Percentiles rank a stretch among this genome's conserved stretches.
These are phyloP conservation scores for Tuctoria greenei DNA, from an alignment of 176 grass and related monocot genomes.

Conservation along the genomic window DNA sequence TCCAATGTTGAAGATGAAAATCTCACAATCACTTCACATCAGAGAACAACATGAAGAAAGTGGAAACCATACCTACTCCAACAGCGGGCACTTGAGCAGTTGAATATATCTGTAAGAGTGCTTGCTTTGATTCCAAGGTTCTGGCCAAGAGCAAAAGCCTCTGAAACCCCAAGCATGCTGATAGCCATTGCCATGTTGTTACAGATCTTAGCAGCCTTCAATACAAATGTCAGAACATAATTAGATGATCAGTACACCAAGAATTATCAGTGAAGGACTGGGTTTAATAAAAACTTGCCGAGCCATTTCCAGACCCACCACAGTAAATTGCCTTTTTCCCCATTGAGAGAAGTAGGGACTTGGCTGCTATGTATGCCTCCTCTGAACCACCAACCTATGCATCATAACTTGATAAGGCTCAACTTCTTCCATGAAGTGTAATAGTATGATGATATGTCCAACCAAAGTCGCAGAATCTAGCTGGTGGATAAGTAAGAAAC, in stretches of 20 bases:
- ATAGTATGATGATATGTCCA: neutral
- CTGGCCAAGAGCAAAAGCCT: slow-evolving; percentile 93
- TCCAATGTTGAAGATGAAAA: neutral
- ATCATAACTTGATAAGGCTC: slow-evolving; percentile 32
- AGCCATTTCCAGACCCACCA: slow-evolving; percentile 83
- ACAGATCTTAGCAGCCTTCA: slow-evolving; percentile 92
- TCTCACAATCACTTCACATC: neutral
- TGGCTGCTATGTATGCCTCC: slow-evolving; percentile 78
- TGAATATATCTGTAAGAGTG: slow-evolving; percentile 82
- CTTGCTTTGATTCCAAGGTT: slow-evolving; percentile 80
- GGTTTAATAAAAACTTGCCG: slow-evolving; percentile 52
- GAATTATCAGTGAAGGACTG: neutral
- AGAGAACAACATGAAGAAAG: slow-evolving; percentile 1
- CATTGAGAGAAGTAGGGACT: slow-evolving; percentile 81
- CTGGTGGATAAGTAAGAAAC: neutral
- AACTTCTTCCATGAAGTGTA: slow-evolving; percentile 9
- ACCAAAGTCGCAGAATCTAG: neutral
- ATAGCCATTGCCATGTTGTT: slow-evolving; percentile 97
- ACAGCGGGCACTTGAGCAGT: slow-evolving; percentile 92
- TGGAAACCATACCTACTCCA: slow-evolving; percentile 79
- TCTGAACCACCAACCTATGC: slow-evolving; percentile 83
- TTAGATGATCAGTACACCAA: neutral
- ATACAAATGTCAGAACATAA: slow-evolving; percentile 21
- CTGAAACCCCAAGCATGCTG: slow-evolving; percentile 88
- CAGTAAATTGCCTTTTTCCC: slow-evolving; percentile 85